Evolutionary conservation across 1,139 yeast species (phyloP), one percentile per base, ranked within the genome.

Genomic region (Yamadazyma songkhlaensis): DNA sequence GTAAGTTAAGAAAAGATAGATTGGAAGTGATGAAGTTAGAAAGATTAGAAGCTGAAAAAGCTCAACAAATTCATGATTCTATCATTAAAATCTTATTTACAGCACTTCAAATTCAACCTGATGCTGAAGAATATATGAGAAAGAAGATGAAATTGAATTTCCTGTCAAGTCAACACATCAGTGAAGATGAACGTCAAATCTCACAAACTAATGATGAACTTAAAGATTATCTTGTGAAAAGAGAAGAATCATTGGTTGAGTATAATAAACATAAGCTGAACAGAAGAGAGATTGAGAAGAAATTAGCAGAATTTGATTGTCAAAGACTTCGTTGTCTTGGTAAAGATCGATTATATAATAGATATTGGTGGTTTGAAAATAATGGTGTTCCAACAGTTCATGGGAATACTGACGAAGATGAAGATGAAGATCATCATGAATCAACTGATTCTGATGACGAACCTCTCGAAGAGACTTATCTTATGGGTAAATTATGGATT

Each of bases 291-390:
- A 58, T 81, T 28, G 94, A 84, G 51, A 69, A 65, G 44, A 66
- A 75, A 41, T 60, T 84, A 27, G 72, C 74, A 34, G 88, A 82
- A 49, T 62, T 79, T 35, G 96, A 90, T 53, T 74, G 85, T 44
- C 96, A 89, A 56, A 65, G 98, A 42, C 74, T 89, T 31, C 77
- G 78, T 42, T 69, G 79, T 35, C 64, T 92, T 22, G 99, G 99
- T 4, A 76, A 81, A 46, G 99, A 92, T 57, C 69, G 96, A 38
- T 76, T 78, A 44, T 88, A 70, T 56, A 94, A 92, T 61, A 71
- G 92, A 47, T 92, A 90, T 58, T 94, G 96, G 95, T 92, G 96
- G 96, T 81, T 90, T 55, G 97, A 92, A 55, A 73, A 77, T 46
- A 84, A 84, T 53, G 97, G 97, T 0, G 68, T 87, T 39, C 87